Base-by-base conservation (phyloP, 169 alveolate species). In the Plasmodium chabaudi region DNA sequence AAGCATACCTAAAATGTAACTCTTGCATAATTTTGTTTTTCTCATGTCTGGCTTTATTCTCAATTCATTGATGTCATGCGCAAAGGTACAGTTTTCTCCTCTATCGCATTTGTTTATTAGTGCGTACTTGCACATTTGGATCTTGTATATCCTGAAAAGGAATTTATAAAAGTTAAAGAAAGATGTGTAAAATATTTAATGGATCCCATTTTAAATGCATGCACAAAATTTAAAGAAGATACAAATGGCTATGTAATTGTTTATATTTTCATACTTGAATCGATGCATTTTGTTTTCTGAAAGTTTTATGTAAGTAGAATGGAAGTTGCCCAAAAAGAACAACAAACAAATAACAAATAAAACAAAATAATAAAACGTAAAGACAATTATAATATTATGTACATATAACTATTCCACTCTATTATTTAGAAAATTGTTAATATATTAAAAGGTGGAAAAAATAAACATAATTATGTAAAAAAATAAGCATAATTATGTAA, bases 1-100 rank as follows among this genome's bases (percentile, higher is more conserved):
- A 27, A 2, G 21, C 15, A 15, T 74, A 74, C 88, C 88, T 74
- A 74, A 10, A 34, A 74, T 74, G 27, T 74, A 74, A 34, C 88
- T 74, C 34, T 74, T 74, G 39, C 88, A 73, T 34, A 73, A 73
- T 27, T 73, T 73, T 55, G 88, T 73, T 60, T 73, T 73, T 47
- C 88, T 15, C 88, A 73, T 73, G 63, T 73, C 88, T 12, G 88
- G 88, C n/a, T 73, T 73, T 57, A 73, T 73, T 64, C 88, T 60
- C n/a, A 73, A 27, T 17, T 73, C 88, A 55, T 60, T 73, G 5
- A 73, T 73, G 49, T 73, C 88, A 73, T 73, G 88, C 0, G 88
- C 88, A 73, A 73, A 73, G 9, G 88, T 73, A 25, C 88, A 73
- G 25, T 73, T 73, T 60, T 73, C 88, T 34, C 88, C 88, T 61